Base-by-base conservation (phyloP, 83 land plant genomes). In the Diphasiastrum complanatum region DNA sequence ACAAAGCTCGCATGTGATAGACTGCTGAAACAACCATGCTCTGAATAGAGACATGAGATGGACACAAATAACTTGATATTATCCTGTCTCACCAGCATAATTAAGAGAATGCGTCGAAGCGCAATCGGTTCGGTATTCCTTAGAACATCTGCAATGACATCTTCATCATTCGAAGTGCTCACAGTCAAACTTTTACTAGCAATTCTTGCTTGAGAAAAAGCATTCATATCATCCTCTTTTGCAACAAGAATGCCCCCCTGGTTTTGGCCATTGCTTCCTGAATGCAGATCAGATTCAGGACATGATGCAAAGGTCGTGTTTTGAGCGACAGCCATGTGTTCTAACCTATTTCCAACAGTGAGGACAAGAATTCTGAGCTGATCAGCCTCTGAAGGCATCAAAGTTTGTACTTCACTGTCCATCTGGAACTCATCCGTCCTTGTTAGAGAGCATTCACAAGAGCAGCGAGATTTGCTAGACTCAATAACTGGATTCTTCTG, bases 71-170 rank as follows among this genome's bases (percentile, higher is more conserved):
- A n/a, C n/a, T n/a, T n/a, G n/a, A n/a, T n/a, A n/a, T n/a, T n/a
- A n/a, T n/a, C n/a, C n/a, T n/a, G n/a, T n/a, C n/a, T 56, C 74
- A 89, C 90, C 70, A 64, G 89, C 99, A 93, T 93, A 10, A 71
- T 75, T 25, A 76, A 70, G 47, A 88, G 68, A 5, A 84, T 51
- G 34, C 71, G 72, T 37, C 70, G 78, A 35, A 85, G 75, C 0
- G 53, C 55, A 24, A 28, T 36, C 1, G 99, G 80, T 41, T 77
- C 66, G 23, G 83, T 63, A 33, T n/a, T 36, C 62, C 75, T 62
- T 19, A 93, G 48, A 30, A 79, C 78, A 2, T 60, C 64, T 36
- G 87, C 83, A 41, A 83, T 48, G 24, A 56, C 53, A 81, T 89
- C 91, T 51, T 83, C 76, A 38, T n/a, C n/a, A n/a, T n/a, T n/a